These are phyloP conservation scores for Ganoderma lingzhi DNA, from an alignment of 1,284 basidiomycete species.

Conservation along the genomic window DNA sequence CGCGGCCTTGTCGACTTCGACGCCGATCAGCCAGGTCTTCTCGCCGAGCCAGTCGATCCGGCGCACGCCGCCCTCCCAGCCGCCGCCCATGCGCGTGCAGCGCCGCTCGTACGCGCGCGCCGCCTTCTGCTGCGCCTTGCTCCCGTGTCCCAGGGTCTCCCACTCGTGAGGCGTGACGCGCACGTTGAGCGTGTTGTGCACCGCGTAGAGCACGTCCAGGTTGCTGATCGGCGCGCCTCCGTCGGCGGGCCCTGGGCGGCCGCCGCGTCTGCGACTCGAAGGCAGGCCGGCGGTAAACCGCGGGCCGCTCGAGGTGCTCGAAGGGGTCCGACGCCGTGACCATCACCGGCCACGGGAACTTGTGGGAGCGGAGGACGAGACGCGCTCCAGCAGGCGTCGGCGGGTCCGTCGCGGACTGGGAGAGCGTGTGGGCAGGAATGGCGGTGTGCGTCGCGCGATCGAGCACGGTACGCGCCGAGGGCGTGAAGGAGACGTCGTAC, in stretches of 20 bases:
- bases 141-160: slow-evolving; percentile 64
- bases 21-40: slow-evolving; percentile 66
- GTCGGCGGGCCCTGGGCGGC: slow-evolving; percentile 38
- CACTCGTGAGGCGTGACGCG: slow-evolving; percentile 72
- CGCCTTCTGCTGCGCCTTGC: slow-evolving; percentile 58
- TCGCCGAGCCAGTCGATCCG: slow-evolving; percentile 71
- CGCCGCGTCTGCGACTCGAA: slow-evolving; percentile 36
- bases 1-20: slow-evolving; percentile 63
- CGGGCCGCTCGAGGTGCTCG: slow-evolving; percentile 27
- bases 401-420: slow-evolving; percentile 72
- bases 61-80: slow-evolving; percentile 73
- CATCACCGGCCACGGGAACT: slow-evolving; percentile 68
- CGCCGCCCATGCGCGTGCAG: slow-evolving; percentile 66
- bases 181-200: slow-evolving; percentile 62
- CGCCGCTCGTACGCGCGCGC: slow-evolving; percentile 69
- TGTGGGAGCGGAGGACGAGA: slow-evolving; percentile 64
- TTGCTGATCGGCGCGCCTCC: slow-evolving; percentile 55
- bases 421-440: slow-evolving; percentile 64
- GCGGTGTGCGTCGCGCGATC: slow-evolving; percentile 61
- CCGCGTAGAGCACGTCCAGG: slow-evolving; percentile 66
- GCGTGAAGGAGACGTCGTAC: slow-evolving; percentile 66
- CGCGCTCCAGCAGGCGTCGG: slow-evolving; percentile 52
- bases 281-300: slow-evolving; percentile 43
- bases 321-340: slow-evolving; percentile 42
- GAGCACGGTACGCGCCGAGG: slow-evolving; percentile 63